Evolutionary conservation across 768 basidiomycete species (phyloP), one percentile per base, ranked within the genome.

Genomic region (Hericium erinaceus): DNA sequence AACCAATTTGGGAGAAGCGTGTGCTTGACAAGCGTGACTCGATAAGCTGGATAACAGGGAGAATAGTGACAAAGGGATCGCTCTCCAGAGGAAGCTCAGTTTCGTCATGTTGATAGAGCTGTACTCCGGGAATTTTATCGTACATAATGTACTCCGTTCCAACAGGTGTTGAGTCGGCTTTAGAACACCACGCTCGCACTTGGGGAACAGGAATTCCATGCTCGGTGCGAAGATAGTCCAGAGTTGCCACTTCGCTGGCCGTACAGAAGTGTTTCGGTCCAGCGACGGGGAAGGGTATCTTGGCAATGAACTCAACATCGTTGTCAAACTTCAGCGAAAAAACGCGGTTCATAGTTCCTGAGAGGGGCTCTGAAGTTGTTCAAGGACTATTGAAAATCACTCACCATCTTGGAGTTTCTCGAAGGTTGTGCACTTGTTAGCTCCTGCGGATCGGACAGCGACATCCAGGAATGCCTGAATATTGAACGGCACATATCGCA

Each of bases 221-320:
- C 57, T 52, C 64, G 57, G 69, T 66, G 63, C 75, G 73, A 38
- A 74, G 70, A 18, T 72, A 76, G 39, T 46, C 65, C 69, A 79
- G 71, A 4, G 77, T 79, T 18, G 77, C 77, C 24, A 74, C 76
- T 60, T 79, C 78, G 60, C 76, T 77, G 6, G 78, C 76, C 16
- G 74, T 64, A 48, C 68, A 67, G 64, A 61, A 71, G 68, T 62
- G 70, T 60, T 72, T 73, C 58, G 74, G 76, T 9, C 66, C 61
- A 39, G 69, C 69, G 18, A 59, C 55, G 5, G 72, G 73, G 61
- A 73, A 75, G 41, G 77, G 77, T 52, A 77, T 69, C 26, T 73
- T 74, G 0, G 75, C 76, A 5, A 78, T 66, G 64, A 77, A 66
- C 58, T 70, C 64, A 58, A 70, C 70, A 48, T 61, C 66, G 51